Evolutionary conservation across 257 asterid genomes (phyloP), one percentile per base, ranked within the genome.

Genomic region (Rubia yunnanensis): DNA sequence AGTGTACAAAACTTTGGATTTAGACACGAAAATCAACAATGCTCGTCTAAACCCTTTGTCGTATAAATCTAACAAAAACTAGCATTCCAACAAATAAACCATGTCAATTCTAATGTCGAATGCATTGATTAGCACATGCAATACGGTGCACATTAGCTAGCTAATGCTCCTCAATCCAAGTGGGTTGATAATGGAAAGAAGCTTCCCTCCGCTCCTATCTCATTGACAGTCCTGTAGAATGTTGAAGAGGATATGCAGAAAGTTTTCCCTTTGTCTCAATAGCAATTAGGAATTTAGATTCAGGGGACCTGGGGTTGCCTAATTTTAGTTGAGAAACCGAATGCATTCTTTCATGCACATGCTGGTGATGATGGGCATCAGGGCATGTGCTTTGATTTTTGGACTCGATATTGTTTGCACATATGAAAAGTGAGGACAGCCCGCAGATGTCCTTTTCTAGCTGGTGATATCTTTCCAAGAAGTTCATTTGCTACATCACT

Each of bases 151-250:
- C n/a, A n/a, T n/a, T n/a, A n/a, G n/a, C n/a, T n/a, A 68, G 96
- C 91, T 62, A 77, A 88, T 53, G 98, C 98, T 14, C 96, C 98
- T 31, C 75, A 83, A 70, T 68, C 68, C 23, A 89, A 75, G 80
- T 89, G 98, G 98, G 76, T 68, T 9, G 82, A 76, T 31, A 91
- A 83, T 31, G 98, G 96, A 31, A 72, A 85, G 57, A 80, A 77
- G 64, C 97, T 89, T 72, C 96, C 96, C 14, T 87, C 98, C 60
- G 95, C 98, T 73, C 97, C 96, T 10, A 83, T 92, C 65, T 92
- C 98, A 4, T 78, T 89, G 27, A 76, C 89, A 18, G 72, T 88
- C 69, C 55, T 82, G 48, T 49, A 65, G 55, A 10, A 53, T n/a
- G 20, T 35, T 49, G 41, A 35, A 22, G 26, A 9, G 11, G 27